A percentile compares a stretch with the other conserved stretches of the same genome.
Evolutionary conservation across 1,139 yeast genomes (phyloP).

Genomic region (Geotrichum siamense): DNA sequence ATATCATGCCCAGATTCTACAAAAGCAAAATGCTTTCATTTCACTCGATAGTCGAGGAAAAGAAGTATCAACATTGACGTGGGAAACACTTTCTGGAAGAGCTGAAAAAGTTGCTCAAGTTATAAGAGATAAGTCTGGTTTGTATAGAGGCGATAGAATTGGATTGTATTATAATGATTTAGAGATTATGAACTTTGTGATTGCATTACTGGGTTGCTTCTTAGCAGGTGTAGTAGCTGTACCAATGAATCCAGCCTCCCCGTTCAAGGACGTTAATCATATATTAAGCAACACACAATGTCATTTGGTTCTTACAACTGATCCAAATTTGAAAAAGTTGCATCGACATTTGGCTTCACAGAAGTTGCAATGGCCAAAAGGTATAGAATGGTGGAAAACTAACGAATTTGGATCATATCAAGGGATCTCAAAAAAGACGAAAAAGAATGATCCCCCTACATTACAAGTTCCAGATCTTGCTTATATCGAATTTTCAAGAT

Average conservation of each 20-base stretch:
- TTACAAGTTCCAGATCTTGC: constrained; percentile 72
- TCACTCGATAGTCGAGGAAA: constrained; percentile 74
- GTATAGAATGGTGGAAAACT: constrained; percentile 71
- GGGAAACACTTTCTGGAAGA: constrained; percentile 82
- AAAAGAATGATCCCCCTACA: constrained; percentile 54
- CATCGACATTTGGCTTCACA: constrained; percentile 49
- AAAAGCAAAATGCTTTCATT: constrained; percentile 63
- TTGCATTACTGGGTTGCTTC: constrained; percentile 85
- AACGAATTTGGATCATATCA: constrained; percentile 75
- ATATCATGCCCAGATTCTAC: constrained; percentile 59
- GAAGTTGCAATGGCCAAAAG: constrained; percentile 49
- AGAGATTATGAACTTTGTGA: constrained; percentile 78
- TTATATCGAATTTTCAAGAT: constrained; percentile 83
- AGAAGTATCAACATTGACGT: constrained; percentile 65
- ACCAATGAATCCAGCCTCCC: constrained; percentile 68
- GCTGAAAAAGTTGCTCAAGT: constrained; percentile 88
- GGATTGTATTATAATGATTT: constrained; percentile 73
- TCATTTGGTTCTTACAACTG: constrained; percentile 74
- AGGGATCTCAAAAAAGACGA: constrained; percentile 39
- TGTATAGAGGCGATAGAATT: constrained; percentile 77
- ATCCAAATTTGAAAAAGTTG: constrained; percentile 60
- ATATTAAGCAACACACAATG: constrained; percentile 71
- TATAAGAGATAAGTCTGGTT: constrained; percentile 62
- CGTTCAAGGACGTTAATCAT: constrained; percentile 61
- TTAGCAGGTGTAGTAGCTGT: constrained; percentile 92